These are phyloP conservation scores for Boletus vermiculosoides DNA, from an alignment of 768 basidiomycete genomes.

Conservation along the genomic window DNA sequence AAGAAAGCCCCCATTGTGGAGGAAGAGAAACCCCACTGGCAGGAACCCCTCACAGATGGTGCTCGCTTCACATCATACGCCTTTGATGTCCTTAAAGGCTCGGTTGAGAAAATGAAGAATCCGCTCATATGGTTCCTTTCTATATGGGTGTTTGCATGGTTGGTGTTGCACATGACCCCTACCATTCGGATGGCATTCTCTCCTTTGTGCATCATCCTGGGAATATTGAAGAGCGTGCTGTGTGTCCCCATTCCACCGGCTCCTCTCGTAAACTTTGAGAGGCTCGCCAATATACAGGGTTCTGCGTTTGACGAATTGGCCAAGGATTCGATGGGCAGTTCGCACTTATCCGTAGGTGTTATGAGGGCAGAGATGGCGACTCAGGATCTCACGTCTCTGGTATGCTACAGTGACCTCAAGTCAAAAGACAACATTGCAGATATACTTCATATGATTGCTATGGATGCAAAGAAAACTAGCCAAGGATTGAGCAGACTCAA, in stretches of 20 bases:
- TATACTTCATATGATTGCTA: slow-evolving; percentile 51
- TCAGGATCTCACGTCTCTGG: slow-evolving; percentile 59
- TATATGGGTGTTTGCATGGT: slow-evolving; percentile 48
- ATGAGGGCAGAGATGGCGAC: slow-evolving; percentile 80
- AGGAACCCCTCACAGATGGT: slow-evolving; percentile 22
- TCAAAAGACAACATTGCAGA: slow-evolving; percentile 58
- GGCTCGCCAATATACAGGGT: slow-evolving; percentile 58
- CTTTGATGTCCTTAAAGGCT: slow-evolving; percentile 46
- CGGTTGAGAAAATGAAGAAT: slow-evolving; percentile 49
- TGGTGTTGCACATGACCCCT: slow-evolving; percentile 40
- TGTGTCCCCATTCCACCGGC: slow-evolving; percentile 33
- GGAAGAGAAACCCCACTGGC: slow-evolving; percentile 25
- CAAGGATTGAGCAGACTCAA: slow-evolving; percentile 60
- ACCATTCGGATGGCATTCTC: slow-evolving; percentile 48
- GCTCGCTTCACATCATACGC: slow-evolving; percentile 38
- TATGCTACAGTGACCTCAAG: slow-evolving; percentile 60
- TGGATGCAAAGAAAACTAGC: slow-evolving; percentile 59
- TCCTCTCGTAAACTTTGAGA: slow-evolving; percentile 57
- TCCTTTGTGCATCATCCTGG: slow-evolving; percentile 64
- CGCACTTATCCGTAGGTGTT: slow-evolving; percentile 62
- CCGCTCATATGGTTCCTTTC: slow-evolving; percentile 57
- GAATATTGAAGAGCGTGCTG: slow-evolving; percentile 46
- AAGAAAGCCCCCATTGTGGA: slow-evolving; percentile 31
- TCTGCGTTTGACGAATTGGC: slow-evolving; percentile 62
- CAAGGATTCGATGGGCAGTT: slow-evolving; percentile 56